Conservation (phyloP, 2,329 filamentous ascomycete genomes). For the Cordyceps pruinosa region DNA sequence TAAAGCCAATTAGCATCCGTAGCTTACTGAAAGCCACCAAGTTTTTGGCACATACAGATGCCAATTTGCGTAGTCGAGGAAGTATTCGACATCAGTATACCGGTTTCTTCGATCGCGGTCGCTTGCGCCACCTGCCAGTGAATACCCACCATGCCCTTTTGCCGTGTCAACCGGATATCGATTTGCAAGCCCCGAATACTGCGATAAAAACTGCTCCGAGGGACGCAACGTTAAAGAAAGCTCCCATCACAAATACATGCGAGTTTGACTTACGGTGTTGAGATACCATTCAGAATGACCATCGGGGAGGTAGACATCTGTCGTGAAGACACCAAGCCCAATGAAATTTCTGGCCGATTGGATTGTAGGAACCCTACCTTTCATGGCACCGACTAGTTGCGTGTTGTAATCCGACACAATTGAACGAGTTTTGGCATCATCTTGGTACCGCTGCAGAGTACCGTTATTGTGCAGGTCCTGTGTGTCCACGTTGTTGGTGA, state of each 20-base stretch:
- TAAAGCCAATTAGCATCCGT: not conserved
- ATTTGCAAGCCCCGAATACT: slow-evolving; percentile 8
- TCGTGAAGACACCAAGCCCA: not conserved
- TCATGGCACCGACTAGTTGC: slow-evolving; percentile 30
- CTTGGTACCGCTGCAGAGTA: not conserved
- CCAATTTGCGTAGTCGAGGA: not conserved
- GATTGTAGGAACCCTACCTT: not conserved
- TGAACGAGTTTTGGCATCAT: not conserved
- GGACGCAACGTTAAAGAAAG: not conserved
- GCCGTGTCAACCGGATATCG: not conserved
- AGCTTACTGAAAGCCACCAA: not conserved
- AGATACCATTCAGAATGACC: slow-evolving; percentile 2
- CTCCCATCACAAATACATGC: not conserved
- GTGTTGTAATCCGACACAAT: slow-evolving; percentile 15
- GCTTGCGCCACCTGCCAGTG: slow-evolving; percentile 11
- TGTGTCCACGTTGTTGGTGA: not conserved
- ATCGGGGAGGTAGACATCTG: not conserved
- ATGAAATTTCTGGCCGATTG: not conserved
- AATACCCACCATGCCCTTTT: slow-evolving; percentile 15
- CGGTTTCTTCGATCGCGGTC: slow-evolving; percentile 3
- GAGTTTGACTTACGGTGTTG: not conserved
- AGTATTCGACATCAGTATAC: slow-evolving; percentile 2
- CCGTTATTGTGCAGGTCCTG: not conserved
- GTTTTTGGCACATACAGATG: not conserved
- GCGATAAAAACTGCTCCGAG: slow-evolving; percentile 4